Evolutionary conservation across 345 rosid species (phyloP).

Genomic region (Corymbia maculata): DNA sequence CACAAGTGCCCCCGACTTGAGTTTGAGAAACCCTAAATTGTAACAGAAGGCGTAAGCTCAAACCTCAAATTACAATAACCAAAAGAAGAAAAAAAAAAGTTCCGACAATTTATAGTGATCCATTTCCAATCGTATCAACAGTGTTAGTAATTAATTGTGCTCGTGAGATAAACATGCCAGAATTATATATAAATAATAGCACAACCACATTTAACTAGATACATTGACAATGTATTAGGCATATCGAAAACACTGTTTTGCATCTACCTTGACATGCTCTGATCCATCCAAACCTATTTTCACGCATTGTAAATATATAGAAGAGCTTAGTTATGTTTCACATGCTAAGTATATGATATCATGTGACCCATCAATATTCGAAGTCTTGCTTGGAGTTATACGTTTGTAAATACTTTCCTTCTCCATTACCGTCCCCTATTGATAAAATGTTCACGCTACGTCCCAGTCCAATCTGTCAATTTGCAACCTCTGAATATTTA

Average conservation of each 20-base stretch:
- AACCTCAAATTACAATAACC: too few species aligned
- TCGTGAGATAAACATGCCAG: background rate
- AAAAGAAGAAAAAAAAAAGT: background rate
- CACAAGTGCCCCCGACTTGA: background rate
- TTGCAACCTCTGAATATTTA: background rate
- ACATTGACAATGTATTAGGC: rapidly evolving
- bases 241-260: background rate
- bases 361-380: background rate
- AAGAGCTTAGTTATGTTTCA: background rate
- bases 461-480: background rate
- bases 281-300: background rate
- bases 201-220: too few species aligned
- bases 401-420: background rate
- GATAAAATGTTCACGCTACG: background rate
- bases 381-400: background rate
- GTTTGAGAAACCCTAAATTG: background rate
- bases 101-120: background rate
- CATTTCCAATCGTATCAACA: background rate
- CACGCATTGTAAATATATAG: too few species aligned
- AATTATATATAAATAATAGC: background rate
- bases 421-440: background rate
- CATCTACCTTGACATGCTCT: background rate
- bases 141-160: background rate
- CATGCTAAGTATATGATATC: background rate
- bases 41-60: background rate